Conservation (phyloP, 2,329 filamentous ascomycete genomes). For the Penicillium capsulatum region DNA sequence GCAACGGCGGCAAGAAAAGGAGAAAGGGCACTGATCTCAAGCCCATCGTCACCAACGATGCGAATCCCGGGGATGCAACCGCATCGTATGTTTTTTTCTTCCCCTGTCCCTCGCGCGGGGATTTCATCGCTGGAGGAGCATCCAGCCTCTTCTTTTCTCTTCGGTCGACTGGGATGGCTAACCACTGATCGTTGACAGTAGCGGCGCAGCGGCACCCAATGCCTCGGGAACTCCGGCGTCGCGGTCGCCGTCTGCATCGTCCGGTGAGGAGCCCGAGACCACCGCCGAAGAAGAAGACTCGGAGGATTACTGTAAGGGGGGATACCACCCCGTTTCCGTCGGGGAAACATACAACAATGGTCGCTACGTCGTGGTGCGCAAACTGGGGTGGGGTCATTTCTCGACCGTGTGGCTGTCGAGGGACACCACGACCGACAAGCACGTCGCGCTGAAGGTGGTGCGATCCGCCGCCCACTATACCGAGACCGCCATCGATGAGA, state of each 20-base stretch:
- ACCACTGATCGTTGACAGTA: conserved; percentile 26
- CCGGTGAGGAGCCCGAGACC: conserved; percentile 81
- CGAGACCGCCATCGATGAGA: conserved; percentile 97
- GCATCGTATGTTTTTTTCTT: conserved; percentile 37
- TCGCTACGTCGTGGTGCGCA: conserved; percentile 92
- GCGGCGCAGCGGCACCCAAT: conserved; percentile 13
- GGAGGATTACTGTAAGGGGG: conserved; percentile 98
- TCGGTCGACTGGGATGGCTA: too few relatives aligned
- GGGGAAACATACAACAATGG: conserved; percentile 98
- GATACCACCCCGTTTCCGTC: conserved; percentile 90
- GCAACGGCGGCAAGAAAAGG: conserved; percentile 60
- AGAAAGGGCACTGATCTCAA: conserved; percentile 61
- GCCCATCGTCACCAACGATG: conserved; percentile 63
- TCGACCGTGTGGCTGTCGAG: conserved; percentile 87
- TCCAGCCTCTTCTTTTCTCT: not conserved
- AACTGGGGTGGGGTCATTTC: conserved; percentile 97
- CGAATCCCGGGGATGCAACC: conserved; percentile 46
- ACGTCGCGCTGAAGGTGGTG: conserved; percentile 96
- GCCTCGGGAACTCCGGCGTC: conserved; percentile 50
- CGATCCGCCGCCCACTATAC: conserved; percentile 97
- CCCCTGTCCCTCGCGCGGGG: too few relatives aligned
- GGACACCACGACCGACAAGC: conserved; percentile 84
- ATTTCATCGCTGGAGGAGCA: not conserved
- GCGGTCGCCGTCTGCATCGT: conserved; percentile 72
- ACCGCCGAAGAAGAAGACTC: conserved; percentile 98